Evolutionary conservation across 306 rosid species (phyloP), one percentile per base, ranked within the genome.

Genomic region (Gastrolobium villosum): DNA sequence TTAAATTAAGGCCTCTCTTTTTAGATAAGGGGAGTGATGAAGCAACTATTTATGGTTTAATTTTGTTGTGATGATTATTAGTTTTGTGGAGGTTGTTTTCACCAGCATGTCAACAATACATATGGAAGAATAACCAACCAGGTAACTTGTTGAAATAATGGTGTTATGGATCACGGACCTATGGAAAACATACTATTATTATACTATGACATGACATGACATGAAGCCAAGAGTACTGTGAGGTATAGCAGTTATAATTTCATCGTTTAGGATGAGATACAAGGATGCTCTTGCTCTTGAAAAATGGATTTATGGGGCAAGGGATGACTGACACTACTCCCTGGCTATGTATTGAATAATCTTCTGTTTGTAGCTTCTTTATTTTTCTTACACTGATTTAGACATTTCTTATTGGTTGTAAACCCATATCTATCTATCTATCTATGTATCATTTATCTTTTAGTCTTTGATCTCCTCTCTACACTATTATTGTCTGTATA

Each of bases 291-390:
- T 45, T 31, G 39, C 72, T 44, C 40, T 66, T 28, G 8, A 15
- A 28, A 55, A 70, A 26, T 54, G 53, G 52, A 13, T 53, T 37
- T 37, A 71, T 37, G 20, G 77, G 26, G 13, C 75, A 70, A 50
- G 49, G 75, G 45, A 66, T 45, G 45, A 8, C 32, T 45, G 45
- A 8, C 32, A 54, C 28, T 53, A 30, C 14, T 55, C 15, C 28
- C 55, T 11, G n/a, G 10, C 1, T 43, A 5, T 41, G 28, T 53
- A 56, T 56, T 43, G 67, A 57, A 43, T 57, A 56, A 73, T 8
- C 78, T 30, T 62, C 43, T 41, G 8, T 5, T 54, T 20, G 40
- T 54, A 50, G 75, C 34, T 34, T 20, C 11, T 36, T 70, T 49
- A 31, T 39, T 2, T 7, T 57, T 40, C 54, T 26, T 56, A 57